A percentile compares a stretch with the other conserved stretches of the same genome.
phyloP scores from a whole-genome alignment of 2,329 filamentous ascomycete genomes.

The Penicillium sp. region DNA sequence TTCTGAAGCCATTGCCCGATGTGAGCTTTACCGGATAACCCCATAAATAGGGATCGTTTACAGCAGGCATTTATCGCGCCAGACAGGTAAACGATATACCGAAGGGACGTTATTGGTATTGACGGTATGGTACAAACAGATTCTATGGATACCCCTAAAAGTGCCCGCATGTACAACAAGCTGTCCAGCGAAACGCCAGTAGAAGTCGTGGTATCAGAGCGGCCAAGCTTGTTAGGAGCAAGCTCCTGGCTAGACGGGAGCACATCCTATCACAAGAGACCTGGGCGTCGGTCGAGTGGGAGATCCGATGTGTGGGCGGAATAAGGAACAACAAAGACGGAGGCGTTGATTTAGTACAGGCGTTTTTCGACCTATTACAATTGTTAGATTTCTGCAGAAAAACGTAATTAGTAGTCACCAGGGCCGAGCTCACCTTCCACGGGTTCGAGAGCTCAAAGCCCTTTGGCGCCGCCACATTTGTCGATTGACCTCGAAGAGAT shows the following conservation, averaged over 20 bases:
- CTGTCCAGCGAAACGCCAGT: neutral
- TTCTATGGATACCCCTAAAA: slow-evolving; percentile 26
- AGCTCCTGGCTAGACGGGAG: too few relatives aligned
- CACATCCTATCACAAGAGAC: neutral
- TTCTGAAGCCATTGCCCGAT: neutral
- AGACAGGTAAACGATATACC: neutral
- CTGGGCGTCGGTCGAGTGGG: slow-evolving; percentile 6
- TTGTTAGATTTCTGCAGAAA: slow-evolving; percentile 8
- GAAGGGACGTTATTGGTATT: slow-evolving; percentile 9
- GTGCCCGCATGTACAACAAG: slow-evolving; percentile 19
- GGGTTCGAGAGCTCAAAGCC: slow-evolving; percentile 71
- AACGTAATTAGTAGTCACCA: neutral
- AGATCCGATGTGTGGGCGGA: slow-evolving; percentile 21
- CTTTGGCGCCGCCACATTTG: slow-evolving; percentile 61
- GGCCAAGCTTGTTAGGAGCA: neutral
- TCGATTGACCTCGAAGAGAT: slow-evolving; percentile 64
- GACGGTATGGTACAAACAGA: slow-evolving; percentile 29
- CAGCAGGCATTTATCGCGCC: neutral
- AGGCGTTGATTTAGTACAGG: slow-evolving; percentile 38
- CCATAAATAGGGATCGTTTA: neutral
- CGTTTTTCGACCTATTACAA: slow-evolving; percentile 45
- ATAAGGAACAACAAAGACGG: slow-evolving; percentile 22
- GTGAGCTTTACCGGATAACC: neutral
- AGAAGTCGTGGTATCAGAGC: neutral
- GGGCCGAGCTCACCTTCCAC: slow-evolving; percentile 62